These are phyloP conservation scores for Typha latifolia DNA, from an alignment of 176 grass and related monocot genomes.

Conservation along the genomic window DNA sequence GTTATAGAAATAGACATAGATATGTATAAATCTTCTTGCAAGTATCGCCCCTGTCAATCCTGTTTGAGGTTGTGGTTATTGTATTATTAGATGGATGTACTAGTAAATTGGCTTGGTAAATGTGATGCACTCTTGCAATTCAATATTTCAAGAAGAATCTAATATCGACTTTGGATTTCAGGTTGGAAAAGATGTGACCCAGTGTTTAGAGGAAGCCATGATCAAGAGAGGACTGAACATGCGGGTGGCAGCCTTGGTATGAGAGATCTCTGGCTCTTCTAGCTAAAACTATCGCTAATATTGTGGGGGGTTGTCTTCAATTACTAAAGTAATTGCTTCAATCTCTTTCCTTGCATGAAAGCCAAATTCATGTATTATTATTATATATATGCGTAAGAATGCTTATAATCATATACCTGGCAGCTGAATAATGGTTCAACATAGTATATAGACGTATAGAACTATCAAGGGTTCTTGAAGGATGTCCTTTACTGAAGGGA, in stretches of 20 bases:
- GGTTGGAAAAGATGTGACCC: slow-evolving; percentile 64
- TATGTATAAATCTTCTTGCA: too few relatives aligned
- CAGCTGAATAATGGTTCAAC: too few relatives aligned
- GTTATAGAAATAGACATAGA: too few relatives aligned
- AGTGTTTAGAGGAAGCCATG: slow-evolving; percentile 78
- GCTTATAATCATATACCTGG: neutral
- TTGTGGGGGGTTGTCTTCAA: neutral
- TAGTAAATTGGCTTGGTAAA: neutral
- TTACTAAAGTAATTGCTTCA: slow-evolving; percentile 11
- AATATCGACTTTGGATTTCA: slow-evolving; percentile 17
- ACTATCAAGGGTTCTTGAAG: too few relatives aligned
- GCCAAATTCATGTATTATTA: neutral
- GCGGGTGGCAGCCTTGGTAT: slow-evolving; percentile 69
- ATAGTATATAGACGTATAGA: too few relatives aligned
- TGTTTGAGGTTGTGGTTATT: neutral
- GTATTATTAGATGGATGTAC: neutral
- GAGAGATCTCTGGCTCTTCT: neutral
- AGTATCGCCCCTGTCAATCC: neutral
- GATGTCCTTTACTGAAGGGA: too few relatives aligned
- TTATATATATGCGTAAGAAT: neutral
- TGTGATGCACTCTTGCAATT: neutral
- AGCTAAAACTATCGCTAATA: neutral
- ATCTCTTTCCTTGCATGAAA: neutral
- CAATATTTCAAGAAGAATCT: neutral
- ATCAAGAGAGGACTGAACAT: slow-evolving; percentile 53